Base-by-base conservation (phyloP, 2,329 filamentous ascomycete species). In the Stemphylium lycopersici region DNA sequence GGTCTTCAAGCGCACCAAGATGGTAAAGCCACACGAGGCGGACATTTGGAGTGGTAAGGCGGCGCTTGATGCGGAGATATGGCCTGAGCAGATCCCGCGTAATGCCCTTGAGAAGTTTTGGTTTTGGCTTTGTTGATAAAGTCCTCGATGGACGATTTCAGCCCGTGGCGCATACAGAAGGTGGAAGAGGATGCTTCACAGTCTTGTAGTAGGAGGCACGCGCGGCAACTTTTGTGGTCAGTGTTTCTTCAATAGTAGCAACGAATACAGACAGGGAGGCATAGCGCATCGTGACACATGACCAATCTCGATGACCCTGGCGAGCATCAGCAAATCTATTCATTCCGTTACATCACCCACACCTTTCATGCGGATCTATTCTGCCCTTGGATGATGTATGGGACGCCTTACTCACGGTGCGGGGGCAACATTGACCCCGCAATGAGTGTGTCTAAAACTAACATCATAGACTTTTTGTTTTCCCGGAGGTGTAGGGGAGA, bases 1-100 rank as follows among this genome's bases (percentile, higher is more conserved):
- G 71, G 71, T 87, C 32, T 76, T 83, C 67, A 89, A 88, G 68
- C 82, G 84, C 60, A 88, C 87, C 0, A 83, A 82, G 49, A 61
- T 74, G 29, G 75, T 80, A 55, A 74, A 74, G 48, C 63, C 74
- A 16, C 66, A 61, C 0, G 73, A 79, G 53, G 76, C 76, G 5
- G 79, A 81, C 55, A 77, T 81, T 36, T 78, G 75, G 71, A 76
- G 70, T 22, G 79, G 79, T 7, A 81, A 81, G 70, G 77, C 76
- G 24, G 76, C 76, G 24, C 61, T 81, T 34, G 79, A 81, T 66
- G 78, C 74, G 6, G 76, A 78, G 56, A 63, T 74, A 11, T 81
- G 78, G 78, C 74, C 72, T 0, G 78, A 80, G 44, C 67, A 71
- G 42, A 50, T 71, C 7, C 78, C 79, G 8, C 74, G 65, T 53